Conservation (phyloP, 2,329 filamentous ascomycete species). For the Apiospora arundinis region DNA sequence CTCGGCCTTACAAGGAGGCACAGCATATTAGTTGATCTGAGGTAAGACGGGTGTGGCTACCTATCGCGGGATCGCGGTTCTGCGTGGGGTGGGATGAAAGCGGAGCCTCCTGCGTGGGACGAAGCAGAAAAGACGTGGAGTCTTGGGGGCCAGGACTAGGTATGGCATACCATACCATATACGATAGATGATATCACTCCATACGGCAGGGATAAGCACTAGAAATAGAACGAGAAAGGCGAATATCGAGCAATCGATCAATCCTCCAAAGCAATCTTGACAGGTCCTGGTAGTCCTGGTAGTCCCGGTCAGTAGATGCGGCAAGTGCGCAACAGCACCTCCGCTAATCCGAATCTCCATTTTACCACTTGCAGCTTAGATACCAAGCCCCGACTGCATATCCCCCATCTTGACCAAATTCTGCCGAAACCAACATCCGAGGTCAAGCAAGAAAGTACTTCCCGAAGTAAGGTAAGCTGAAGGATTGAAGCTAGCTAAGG, state of each 20-base stretch:
- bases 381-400: background rate
- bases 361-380: too few species aligned
- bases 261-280: background rate
- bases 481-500: background rate
- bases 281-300: background rate
- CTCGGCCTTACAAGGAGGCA: background rate
- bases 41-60: background rate
- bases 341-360: too few species aligned
- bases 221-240: background rate
- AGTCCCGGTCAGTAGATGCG: background rate
- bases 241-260: too few species aligned
- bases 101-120: background rate
- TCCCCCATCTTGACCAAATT: background rate
- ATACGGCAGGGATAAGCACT: background rate
- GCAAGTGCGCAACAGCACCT: too few species aligned
- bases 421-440: background rate
- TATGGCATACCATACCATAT: background rate
- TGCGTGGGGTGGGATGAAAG: background rate
- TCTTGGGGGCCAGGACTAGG: background rate
- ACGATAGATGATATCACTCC: background rate
- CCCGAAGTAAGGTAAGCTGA: background rate
- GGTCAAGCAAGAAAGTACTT: background rate
- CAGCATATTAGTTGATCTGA: background rate
- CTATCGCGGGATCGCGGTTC: background rate
- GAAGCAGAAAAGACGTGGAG: background rate